Percentiles rank a stretch among this genome's conserved stretches.
phyloP scores from a whole-genome alignment of 2,329 filamentous ascomycete species.

The Alternaria sp. region DNA sequence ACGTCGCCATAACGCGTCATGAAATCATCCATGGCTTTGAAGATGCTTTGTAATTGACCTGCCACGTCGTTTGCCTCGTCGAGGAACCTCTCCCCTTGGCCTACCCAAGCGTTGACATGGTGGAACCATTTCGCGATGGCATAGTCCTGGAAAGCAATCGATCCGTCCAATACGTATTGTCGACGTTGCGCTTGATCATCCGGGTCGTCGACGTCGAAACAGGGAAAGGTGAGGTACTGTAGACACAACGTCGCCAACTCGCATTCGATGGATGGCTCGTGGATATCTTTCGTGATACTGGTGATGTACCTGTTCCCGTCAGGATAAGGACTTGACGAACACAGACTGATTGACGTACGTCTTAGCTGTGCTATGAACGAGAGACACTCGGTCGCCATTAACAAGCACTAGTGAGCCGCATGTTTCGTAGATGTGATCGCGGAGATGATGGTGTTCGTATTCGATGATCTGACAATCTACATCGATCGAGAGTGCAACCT shows the following conservation, averaged over 20 bases:
- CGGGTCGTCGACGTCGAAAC: background rate
- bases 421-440: background rate
- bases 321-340: background rate
- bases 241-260: background rate
- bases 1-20: background rate
- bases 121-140: background rate
- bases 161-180: background rate
- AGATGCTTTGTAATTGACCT: background rate
- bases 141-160: background rate
- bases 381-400: background rate
- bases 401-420: background rate
- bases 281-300: background rate
- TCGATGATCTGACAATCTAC: background rate
- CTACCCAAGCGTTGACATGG: background rate
- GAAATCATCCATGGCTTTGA: background rate
- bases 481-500: background rate
- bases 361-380: background rate
- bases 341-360: background rate
- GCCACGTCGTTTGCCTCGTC: background rate
- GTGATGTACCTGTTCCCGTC: background rate
- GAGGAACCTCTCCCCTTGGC: background rate
- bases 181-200: background rate
- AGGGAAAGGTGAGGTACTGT: background rate
- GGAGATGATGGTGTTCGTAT: background rate
- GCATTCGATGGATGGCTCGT: background rate